Evolutionary conservation across 2,329 filamentous ascomycete species (phyloP).

Genomic region (Gremmenia infestans): DNA sequence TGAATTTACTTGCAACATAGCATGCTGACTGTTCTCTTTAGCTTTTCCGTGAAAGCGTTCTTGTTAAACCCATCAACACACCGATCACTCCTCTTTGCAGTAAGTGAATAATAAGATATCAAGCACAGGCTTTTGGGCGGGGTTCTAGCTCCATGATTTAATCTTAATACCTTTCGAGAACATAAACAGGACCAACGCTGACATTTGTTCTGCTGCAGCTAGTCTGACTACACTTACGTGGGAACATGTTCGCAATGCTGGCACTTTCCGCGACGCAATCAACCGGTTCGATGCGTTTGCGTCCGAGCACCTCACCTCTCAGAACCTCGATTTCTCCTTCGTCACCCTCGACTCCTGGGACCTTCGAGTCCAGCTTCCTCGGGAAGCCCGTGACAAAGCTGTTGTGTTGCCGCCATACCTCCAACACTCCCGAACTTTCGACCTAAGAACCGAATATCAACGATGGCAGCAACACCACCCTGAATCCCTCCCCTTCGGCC

Average conservation of each 20-base stretch:
- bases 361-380: constrained; percentile 91
- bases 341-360: constrained; percentile 99
- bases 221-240: constrained; percentile 96
- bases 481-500: constrained; percentile 93
- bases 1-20: constrained; percentile 1
- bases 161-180: constrained; percentile 5
- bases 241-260: constrained; percentile 97
- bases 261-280: constrained; percentile 94
- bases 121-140: background rate
- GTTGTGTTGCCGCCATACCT: constrained; percentile 95
- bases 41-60: constrained; percentile 91
- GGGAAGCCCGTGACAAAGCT: constrained; percentile 96
- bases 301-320: constrained; percentile 81
- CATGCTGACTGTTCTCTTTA: constrained; percentile 37
- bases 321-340: constrained; percentile 95
- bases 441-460: constrained; percentile 95
- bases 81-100: constrained; percentile 98
- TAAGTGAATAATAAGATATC: constrained; percentile 51
- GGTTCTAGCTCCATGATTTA: background rate
- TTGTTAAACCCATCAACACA: constrained; percentile 97
- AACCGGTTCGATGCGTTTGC: constrained; percentile 92
- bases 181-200: constrained; percentile 8
- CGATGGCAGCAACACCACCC: constrained; percentile 98
- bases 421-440: constrained; percentile 96
- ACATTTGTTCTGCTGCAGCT: constrained; percentile 48